Evolutionary conservation across 768 basidiomycete species (phyloP).

Genomic region (Pisolithus tinctorius): DNA sequence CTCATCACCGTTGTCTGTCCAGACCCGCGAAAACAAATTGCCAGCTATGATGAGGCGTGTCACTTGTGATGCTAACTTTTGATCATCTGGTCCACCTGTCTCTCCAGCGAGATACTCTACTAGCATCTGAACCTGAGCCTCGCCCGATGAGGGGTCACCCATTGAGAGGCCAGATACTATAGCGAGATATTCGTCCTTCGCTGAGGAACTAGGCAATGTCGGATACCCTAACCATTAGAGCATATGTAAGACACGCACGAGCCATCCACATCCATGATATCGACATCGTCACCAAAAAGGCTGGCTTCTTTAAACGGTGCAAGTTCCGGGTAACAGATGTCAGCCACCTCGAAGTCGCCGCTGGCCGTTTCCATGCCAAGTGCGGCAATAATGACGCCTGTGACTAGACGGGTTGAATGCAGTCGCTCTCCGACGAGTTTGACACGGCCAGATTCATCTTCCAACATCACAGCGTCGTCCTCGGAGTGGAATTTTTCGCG

Average conservation of each 20-base stretch:
- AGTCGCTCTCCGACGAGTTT: conserved; percentile 75
- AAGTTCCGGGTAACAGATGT: conserved; percentile 79
- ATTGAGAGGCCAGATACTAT: conserved; percentile 81
- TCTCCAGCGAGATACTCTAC: conserved; percentile 87
- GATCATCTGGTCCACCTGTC: conserved; percentile 62
- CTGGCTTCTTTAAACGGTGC: conserved; percentile 43
- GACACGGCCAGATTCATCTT: conserved; percentile 94
- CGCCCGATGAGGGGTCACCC: conserved; percentile 53
- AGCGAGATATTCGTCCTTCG: conserved; percentile 72
- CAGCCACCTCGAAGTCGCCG: conserved; percentile 93
- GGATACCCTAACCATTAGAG: conserved; percentile 7
- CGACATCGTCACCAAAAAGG: conserved; percentile 23
- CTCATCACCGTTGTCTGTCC: conserved; percentile 25
- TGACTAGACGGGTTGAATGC: conserved; percentile 60
- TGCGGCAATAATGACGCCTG: conserved; percentile 85
- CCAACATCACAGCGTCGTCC: conserved; percentile 80
- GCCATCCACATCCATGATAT: conserved; percentile 70
- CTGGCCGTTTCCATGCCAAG: conserved; percentile 84
- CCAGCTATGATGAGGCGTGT: conserved; percentile 86
- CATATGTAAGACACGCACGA: conserved; percentile 19
- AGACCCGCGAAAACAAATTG: conserved; percentile 66
- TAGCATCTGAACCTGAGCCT: conserved; percentile 79
- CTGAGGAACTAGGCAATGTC: conserved; percentile 7
- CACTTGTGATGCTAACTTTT: conserved; percentile 59
- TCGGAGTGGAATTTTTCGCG: conserved; percentile 66